Evolutionary conservation across 257 asterid genomes (phyloP).

Genomic region (Gentiana macrophylla): DNA sequence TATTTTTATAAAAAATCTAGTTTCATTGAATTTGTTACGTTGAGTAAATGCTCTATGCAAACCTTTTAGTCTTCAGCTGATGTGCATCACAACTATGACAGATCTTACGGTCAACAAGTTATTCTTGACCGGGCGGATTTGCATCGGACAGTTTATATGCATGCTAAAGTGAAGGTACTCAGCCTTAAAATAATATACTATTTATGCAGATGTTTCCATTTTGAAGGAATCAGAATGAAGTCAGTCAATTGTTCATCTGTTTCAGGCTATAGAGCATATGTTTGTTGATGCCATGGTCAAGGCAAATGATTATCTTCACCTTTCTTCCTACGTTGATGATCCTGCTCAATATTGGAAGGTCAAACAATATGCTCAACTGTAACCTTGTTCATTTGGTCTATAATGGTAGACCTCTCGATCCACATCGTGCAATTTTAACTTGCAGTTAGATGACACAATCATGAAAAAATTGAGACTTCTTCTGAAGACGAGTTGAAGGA

Average conservation of each 20-base stretch:
- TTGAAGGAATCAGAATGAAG: not conserved
- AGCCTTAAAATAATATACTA: not conserved
- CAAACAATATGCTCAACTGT: conserved; percentile 5
- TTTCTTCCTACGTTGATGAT: conserved; percentile 57
- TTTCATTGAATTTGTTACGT: not conserved
- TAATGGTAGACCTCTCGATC: not conserved
- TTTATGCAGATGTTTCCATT: not conserved
- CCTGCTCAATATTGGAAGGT: conserved; percentile 90
- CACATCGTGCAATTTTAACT: conserved; percentile 4
- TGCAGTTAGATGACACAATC: conserved; percentile 85
- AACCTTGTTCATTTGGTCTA: conserved; percentile 1
- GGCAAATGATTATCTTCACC: conserved; percentile 55
- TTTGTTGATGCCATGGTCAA: conserved; percentile 66
- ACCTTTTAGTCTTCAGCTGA: not conserved
- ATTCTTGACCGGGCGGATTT: conserved; percentile 79
- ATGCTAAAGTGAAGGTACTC: not conserved
- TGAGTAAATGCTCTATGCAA: not conserved
- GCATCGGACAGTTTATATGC: conserved; percentile 87
- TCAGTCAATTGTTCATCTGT: conserved; percentile 3
- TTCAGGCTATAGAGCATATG: conserved; percentile 86
- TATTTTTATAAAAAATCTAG: too few relatives aligned
- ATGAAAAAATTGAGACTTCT: conserved; percentile 69
- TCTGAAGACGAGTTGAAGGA: conserved; percentile 54
- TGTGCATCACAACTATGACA: conserved; percentile 18
- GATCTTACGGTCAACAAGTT: conserved; percentile 89